Base-by-base conservation (phyloP, 176 grass and related monocot species). In the Guadua angustifolia region DNA sequence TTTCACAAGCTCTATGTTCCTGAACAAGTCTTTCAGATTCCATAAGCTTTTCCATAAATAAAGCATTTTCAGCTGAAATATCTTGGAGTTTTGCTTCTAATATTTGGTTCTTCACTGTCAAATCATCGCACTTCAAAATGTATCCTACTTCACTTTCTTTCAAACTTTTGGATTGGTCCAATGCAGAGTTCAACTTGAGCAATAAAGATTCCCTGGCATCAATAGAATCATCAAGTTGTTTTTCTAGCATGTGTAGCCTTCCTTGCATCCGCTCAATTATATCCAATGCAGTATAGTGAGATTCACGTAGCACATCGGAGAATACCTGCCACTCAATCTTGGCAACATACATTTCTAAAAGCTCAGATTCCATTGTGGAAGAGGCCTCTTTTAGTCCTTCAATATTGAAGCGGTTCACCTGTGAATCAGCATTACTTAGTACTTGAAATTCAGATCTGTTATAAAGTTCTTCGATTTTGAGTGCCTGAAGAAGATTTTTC, bases 41-140 rank as follows among this genome's bases (percentile, higher is more conserved):
- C 9, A 24, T 57, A 60, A 90, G 69, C 50, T 86, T 94, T 88
- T 88, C 79, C 80, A 73, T 64, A 67, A 88, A 74, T 66, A 77
- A 74, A 78, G 82, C 49, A 80, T 83, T 92, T 86, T 92, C 85
- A 88, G 64, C 82, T 74, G 88, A 84, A 64, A 94, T 64, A 84
- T 90, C 93, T 69, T 95, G 77, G n/a, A 95, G 57, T 74, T 99
- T 94, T 75, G 91, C 96, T 90, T 94, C 89, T 82, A 94, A 75
- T 90, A 92, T 92, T 90, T 88, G 85, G 69, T 87, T 92, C 78
- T 91, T 94, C 80, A 90, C 78, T 65, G 77, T 79, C 51, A 93
- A 63, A 90, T 93, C 89, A 83, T 98, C 89, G 75, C 87, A 98
- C 75, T 86, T 95, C 25, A 75, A 79, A 79, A 88, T 69, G 79